Evolutionary conservation across 2,329 filamentous ascomycete genomes (phyloP).

Genomic region (Fusarium sp.): DNA sequence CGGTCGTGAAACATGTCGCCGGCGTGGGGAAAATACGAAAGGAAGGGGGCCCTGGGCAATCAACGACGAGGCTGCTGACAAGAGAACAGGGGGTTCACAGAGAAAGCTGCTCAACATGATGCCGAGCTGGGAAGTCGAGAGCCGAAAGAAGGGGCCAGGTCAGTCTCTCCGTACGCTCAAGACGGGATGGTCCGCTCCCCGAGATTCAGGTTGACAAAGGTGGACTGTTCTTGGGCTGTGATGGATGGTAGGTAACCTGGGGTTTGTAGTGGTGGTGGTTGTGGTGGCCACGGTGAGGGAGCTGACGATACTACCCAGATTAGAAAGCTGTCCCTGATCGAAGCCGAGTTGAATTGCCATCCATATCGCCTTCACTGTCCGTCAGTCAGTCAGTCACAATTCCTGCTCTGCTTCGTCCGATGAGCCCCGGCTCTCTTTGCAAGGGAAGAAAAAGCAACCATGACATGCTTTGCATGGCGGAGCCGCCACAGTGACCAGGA

Average conservation of each 20-base stretch:
- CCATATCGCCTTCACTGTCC: neutral
- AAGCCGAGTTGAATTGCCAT: neutral
- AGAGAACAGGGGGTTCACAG: constrained; percentile 9
- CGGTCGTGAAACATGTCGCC: constrained; percentile 43
- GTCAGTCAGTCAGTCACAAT: neutral
- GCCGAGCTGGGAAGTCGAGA: constrained; percentile 30
- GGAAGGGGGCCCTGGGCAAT: constrained; percentile 28
- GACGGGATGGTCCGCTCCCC: constrained; percentile 42
- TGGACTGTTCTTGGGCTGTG: constrained; percentile 11
- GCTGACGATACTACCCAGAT: neutral
- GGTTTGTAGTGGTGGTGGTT: neutral
- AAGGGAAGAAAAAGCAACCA: constrained; percentile 33
- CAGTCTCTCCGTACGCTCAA: constrained; percentile 13
- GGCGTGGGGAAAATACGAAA: constrained; percentile 48
- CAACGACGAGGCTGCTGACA: constrained; percentile 18
- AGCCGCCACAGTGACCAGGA: constrained; percentile 20
- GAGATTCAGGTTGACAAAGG: constrained; percentile 37
- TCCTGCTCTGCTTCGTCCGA: constrained; percentile 11
- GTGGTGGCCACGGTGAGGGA: neutral
- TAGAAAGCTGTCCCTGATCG: constrained; percentile 1
- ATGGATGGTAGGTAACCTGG: neutral
- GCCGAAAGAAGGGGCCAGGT: constrained; percentile 28
- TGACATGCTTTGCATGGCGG: constrained; percentile 36
- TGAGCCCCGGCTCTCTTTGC: constrained; percentile 12
- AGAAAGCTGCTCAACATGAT: constrained; percentile 20